A percentile compares a stretch with the other conserved stretches of the same genome.
Evolutionary conservation across 352 stramenopile species (phyloP).

Genomic region (Phytopythium mirpurense): DNA sequence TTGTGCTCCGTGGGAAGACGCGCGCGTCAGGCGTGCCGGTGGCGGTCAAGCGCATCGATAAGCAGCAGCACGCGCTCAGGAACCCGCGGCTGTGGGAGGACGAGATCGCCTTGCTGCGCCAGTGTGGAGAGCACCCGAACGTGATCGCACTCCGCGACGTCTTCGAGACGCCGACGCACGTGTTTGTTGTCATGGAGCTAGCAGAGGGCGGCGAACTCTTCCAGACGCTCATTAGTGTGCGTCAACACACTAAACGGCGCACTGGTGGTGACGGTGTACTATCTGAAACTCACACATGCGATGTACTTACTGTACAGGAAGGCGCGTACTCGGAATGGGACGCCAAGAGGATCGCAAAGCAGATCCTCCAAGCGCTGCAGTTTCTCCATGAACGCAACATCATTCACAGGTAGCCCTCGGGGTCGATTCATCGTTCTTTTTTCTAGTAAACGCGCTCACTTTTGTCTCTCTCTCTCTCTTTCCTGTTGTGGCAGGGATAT

Average conservation of each 20-base stretch:
- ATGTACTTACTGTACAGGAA: conserved; percentile 15
- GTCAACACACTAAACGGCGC: background rate
- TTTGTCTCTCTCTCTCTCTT: conserved; percentile 10
- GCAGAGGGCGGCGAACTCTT: conserved; percentile 64
- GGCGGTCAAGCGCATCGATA: conserved; percentile 64
- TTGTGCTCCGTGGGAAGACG: conserved; percentile 39
- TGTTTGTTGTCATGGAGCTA: conserved; percentile 59
- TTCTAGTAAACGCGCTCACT: conserved; percentile 9
- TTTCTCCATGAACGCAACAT: conserved; percentile 70
- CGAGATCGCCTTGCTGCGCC: conserved; percentile 43
- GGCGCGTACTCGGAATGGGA: conserved; percentile 77
- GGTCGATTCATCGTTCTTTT: conserved; percentile 22
- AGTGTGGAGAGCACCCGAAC: conserved; percentile 47
- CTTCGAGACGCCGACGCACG: conserved; percentile 40
- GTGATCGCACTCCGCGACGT: conserved; percentile 48
- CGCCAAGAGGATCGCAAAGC: conserved; percentile 34
- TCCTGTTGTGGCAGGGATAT: conserved; percentile 43
- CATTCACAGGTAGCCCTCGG: conserved; percentile 42
- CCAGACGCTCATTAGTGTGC: conserved; percentile 48
- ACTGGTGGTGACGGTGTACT: background rate
- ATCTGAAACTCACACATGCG: background rate
- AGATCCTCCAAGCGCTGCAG: conserved; percentile 51
- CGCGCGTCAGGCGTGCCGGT: conserved; percentile 27
- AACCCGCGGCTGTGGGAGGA: conserved; percentile 26
- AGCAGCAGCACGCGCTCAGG: conserved; percentile 12